A percentile compares a stretch with the other conserved stretches of the same genome.
phyloP scores from a whole-genome alignment of 2,329 filamentous ascomycete genomes.

The Cryphonectria nitschkei region DNA sequence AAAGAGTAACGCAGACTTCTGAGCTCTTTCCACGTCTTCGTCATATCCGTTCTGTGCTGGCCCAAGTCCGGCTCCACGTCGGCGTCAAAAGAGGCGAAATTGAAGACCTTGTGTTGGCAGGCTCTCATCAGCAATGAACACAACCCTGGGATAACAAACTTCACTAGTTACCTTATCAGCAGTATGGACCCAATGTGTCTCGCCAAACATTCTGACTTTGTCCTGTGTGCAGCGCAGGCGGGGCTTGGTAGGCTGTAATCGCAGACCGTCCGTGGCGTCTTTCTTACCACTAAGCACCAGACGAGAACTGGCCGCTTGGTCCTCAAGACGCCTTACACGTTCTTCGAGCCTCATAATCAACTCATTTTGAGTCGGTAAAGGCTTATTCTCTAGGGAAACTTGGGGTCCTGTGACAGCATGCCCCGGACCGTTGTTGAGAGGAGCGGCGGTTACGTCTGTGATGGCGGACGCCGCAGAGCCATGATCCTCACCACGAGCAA shows the following conservation, averaged over 20 bases:
- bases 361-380: background rate
- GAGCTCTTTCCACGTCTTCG: conserved; percentile 1
- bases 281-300: too few species aligned
- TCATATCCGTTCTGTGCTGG: background rate
- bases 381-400: background rate
- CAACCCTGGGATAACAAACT: background rate
- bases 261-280: background rate
- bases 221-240: conserved; percentile 14
- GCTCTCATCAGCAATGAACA: background rate
- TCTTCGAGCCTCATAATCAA: background rate
- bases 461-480: background rate
- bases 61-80: background rate
- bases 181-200: conserved; percentile 17
- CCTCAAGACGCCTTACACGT: conserved; percentile 7
- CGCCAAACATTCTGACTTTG: conserved; percentile 16
- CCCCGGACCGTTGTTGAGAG: too few species aligned
- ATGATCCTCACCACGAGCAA: background rate
- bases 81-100: conserved; percentile 5
- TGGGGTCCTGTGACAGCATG: background rate
- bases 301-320: background rate
- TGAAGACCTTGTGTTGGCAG: conserved; percentile 3
- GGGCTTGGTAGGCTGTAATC: background rate
- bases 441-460: background rate
- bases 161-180: conserved; percentile 11
- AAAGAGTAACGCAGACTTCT: background rate